phyloP scores from a whole-genome alignment of 768 basidiomycete genomes.

The Auricularia sp. region DNA sequence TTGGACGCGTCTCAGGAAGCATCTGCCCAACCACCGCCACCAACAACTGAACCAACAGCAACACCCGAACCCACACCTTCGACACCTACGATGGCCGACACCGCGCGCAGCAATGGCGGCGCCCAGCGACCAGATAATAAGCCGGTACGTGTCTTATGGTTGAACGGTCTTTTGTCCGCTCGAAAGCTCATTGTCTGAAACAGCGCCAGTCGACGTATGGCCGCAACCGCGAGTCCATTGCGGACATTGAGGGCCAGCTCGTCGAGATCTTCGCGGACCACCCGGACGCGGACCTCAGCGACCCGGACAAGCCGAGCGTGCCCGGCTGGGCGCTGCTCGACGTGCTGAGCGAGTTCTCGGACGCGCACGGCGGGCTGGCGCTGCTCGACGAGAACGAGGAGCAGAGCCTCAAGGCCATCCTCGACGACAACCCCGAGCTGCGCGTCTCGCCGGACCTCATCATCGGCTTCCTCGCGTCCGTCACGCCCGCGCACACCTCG shows the following conservation, averaged over 20 bases:
- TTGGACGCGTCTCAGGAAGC: neutral
- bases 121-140: no score
- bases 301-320: constrained; percentile 51
- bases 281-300: constrained; percentile 46
- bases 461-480: constrained; percentile 40
- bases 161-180: no score
- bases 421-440: constrained; percentile 50
- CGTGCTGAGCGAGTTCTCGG: constrained; percentile 53
- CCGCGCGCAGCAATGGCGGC: neutral
- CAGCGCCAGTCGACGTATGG: constrained; percentile 29
- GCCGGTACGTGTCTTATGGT: no score
- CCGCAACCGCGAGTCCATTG: constrained; percentile 59
- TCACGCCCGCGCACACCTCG: constrained; percentile 19
- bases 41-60: no score
- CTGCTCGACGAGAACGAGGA: constrained; percentile 59
- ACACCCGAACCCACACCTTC: neutral
- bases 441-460: constrained; percentile 56
- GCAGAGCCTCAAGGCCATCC: constrained; percentile 44
- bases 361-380: constrained; percentile 46
- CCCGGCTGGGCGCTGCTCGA: constrained; percentile 64
- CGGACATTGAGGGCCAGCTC: constrained; percentile 60
- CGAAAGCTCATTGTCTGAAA: neutral
- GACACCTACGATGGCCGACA: neutral
- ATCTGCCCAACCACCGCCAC: no score
- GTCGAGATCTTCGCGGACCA: constrained; percentile 58